Evolutionary conservation across 768 basidiomycete species (phyloP), one percentile per base, ranked within the genome.

Genomic region (Collybia nuda): DNA sequence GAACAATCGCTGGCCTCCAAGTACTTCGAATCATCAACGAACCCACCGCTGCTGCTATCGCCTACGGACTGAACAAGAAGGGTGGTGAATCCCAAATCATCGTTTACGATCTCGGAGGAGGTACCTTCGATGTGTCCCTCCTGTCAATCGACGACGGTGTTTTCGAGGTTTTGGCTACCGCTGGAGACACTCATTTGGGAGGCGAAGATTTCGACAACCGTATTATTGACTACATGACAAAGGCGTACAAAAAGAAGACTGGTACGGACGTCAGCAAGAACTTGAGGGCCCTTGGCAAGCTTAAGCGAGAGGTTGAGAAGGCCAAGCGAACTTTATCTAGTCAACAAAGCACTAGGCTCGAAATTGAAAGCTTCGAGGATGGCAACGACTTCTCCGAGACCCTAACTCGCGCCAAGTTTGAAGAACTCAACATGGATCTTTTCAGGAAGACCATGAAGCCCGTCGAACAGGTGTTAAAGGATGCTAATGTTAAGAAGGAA

Each of bases 401-500:
- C 5, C 83, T 98, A 26, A 98, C 96, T 47, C 86, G 96, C 48
- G 96, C 96, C 76, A 98, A 97, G 75, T 98, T 99, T 67, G 96
- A 98, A 71, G 95, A 98, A 70, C 80, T 98, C 58, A 97, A 96
- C 84, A 88, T 97, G 77, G 96, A 99, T 63, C 84, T 98, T 46
- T 99, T 99, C 90, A 82, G 96, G 64, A 96, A 96, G 84, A 99
- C 96, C 28, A 93, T 98, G 92, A 95, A 95, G 79, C 96, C 96
- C 56, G 96, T 98, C 54, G 95, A 98, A 71, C 96, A 98, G 72
- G 96, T 98, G 18, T 78, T 98, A 61, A 97, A 97, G 85, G 96
- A 98, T 64, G 90, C 96, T 56, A 88, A 88, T 60, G 88, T 98
- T 67, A 96, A 95, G 85, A 99, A 98, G 83, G 96, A 98, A 61